Evolutionary conservation across 768 basidiomycete genomes (phyloP), one percentile per base, ranked within the genome.

Genomic region (Tulasnella sp.): DNA sequence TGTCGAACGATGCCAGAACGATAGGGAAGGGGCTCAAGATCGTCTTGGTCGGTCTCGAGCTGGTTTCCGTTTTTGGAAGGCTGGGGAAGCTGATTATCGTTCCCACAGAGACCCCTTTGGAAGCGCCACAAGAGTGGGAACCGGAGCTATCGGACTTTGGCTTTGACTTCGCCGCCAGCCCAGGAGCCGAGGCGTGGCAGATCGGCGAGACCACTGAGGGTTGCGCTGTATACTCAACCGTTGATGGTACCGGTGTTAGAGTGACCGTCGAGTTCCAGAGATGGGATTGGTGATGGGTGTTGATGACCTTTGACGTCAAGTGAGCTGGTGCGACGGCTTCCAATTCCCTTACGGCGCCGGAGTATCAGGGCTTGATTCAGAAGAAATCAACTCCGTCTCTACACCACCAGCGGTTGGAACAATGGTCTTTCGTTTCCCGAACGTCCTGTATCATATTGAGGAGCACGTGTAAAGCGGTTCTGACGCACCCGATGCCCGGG

Each of bases 191-290:
- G n/a, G 44, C 60, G 41, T 78, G 77, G 77, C 24, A 2, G 34
- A 60, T 64, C 31, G 7, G 77, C 37, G 40, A 60, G n/a, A 78
- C 46, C 20, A 11, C 48, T 31, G 77, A 78, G 20, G 77, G 77
- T 8, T 31, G 64, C 40, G 77, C 77, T 22, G 37, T 60, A 60
- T 78, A 60, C 11, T 78, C 77, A 12, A 64, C 50, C 34, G 54
- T 24, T 22, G 22, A 9, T 44, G 34, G 41, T 5, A 37, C 6
- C 50, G 50, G 44, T 7, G 28, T 31, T 60, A n/a, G 48, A 2
- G 77, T 78, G 16, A 54, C 34, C 20, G 77, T 78, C 54, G 31
- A 58, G 77, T 60, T 78, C 77, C 50, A 50, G 46, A 78, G 60
- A 54, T 60, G 54, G 44, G 54, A 78, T 60, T 60, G 58, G 58